phyloP scores from a whole-genome alignment of 2,329 filamentous ascomycete genomes.

The Claviceps citrina region DNA sequence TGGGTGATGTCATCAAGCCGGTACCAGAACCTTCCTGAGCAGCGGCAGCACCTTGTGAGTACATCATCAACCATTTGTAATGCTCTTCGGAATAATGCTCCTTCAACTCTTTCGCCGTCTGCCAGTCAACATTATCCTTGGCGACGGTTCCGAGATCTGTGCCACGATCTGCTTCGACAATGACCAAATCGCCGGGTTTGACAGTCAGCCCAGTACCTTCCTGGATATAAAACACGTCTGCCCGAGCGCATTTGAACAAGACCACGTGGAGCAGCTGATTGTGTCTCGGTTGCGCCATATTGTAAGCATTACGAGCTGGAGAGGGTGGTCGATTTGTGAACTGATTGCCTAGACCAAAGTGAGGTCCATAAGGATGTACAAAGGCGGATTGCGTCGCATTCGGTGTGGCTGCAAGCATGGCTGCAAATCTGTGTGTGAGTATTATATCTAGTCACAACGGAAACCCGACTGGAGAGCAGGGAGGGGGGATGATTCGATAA shows the following conservation, averaged over 20 bases:
- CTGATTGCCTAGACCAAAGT: slow-evolving; percentile 27
- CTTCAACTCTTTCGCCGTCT: slow-evolving; percentile 75
- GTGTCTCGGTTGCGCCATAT: slow-evolving; percentile 43
- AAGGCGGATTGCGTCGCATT: slow-evolving; percentile 16
- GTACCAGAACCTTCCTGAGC: slow-evolving; percentile 44
- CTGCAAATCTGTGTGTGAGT: slow-evolving; percentile 2
- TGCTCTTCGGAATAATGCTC: slow-evolving; percentile 89
- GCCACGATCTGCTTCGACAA: slow-evolving; percentile 91
- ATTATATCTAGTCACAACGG: not conserved
- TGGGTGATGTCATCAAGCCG: slow-evolving; percentile 48
- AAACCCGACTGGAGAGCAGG: not conserved
- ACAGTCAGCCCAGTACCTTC: slow-evolving; percentile 86
- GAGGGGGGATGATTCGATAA: not conserved
- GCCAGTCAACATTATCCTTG: slow-evolving; percentile 73
- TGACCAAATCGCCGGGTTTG: slow-evolving; percentile 83
- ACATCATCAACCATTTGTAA: slow-evolving; percentile 98
- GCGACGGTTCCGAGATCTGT: slow-evolving; percentile 90
- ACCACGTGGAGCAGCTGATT: slow-evolving; percentile 74
- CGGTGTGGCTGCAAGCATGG: slow-evolving; percentile 14
- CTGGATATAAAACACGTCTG: slow-evolving; percentile 93
- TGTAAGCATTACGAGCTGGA: slow-evolving; percentile 47
- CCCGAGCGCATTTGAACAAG: slow-evolving; percentile 87
- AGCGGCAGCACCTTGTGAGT: slow-evolving; percentile 61
- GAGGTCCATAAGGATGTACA: slow-evolving; percentile 28
- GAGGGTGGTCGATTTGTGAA: slow-evolving; percentile 31